Percentiles rank a stretch among this genome's conserved stretches.
Evolutionary conservation across 1,284 basidiomycete species (phyloP).

Genomic region (Ganoderma sinense): DNA sequence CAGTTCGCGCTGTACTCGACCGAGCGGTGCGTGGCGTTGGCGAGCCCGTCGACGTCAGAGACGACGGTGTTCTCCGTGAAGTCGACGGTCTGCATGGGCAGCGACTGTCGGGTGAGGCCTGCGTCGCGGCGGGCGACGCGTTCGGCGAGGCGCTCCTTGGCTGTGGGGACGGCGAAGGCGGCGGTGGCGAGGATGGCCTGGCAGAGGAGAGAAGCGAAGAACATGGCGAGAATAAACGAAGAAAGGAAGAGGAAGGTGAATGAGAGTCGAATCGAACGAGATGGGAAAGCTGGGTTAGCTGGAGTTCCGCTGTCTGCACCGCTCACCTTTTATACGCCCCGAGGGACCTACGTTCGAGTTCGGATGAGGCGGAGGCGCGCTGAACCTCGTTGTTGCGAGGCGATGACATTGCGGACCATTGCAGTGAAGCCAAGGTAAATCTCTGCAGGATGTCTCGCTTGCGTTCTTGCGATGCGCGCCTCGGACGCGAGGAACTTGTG

Average conservation of each 20-base stretch:
- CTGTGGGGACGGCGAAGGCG: conserved; percentile 31
- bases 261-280: conserved; percentile 17
- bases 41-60: conserved; percentile 8
- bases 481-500: neutral
- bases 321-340: neutral
- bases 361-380: neutral
- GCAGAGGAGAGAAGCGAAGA: conserved; percentile 28
- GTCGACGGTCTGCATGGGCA: conserved; percentile 20
- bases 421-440: no score
- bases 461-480: neutral
- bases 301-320: neutral
- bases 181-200: conserved; percentile 34
- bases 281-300: conserved; percentile 23
- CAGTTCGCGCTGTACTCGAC: conserved; percentile 37
- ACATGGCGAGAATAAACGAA: conserved; percentile 21
- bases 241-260: conserved; percentile 12
- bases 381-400: neutral
- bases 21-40: conserved; percentile 24
- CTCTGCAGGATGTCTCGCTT: neutral
- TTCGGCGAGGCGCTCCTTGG: conserved; percentile 26
- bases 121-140: conserved; percentile 29
- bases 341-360: neutral
- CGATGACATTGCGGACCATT: neutral
- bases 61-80: neutral
- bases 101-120: conserved; percentile 26